These are phyloP conservation scores for Monosporozyma aerobia DNA, from an alignment of 805 yeast species.

Conservation along the genomic window DNA sequence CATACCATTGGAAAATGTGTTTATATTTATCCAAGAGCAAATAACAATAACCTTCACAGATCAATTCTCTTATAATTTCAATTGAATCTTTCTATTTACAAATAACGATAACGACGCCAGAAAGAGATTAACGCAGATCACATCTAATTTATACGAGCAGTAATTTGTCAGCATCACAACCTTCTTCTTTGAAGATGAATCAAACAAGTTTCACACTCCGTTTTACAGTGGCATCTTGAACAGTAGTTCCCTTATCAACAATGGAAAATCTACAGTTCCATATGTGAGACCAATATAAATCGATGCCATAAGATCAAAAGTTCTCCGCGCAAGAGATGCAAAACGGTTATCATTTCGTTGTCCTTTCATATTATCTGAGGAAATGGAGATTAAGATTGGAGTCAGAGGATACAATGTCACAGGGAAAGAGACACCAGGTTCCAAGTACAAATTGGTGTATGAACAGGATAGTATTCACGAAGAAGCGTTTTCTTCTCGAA, in stretches of 20 bases:
- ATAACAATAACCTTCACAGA: constrained; percentile 35
- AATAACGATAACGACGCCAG: constrained; percentile 48
- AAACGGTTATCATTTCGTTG: constrained; percentile 55
- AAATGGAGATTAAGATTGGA: constrained; percentile 42
- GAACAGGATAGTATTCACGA: constrained; percentile 43
- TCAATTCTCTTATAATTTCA: constrained; percentile 41
- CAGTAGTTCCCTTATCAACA: constrained; percentile 11
- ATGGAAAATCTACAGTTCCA: constrained; percentile 31
- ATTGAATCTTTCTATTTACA: constrained; percentile 63
- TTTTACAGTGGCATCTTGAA: constrained; percentile 47
- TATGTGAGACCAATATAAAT: constrained; percentile 36
- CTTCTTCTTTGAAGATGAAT: constrained; percentile 40
- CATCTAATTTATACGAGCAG: constrained; percentile 50
- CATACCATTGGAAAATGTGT: constrained; percentile 33
- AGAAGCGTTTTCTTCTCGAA: constrained; percentile 42
- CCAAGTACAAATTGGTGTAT: constrained; percentile 42
- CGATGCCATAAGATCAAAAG: constrained; percentile 36
- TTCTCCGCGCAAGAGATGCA: constrained; percentile 51
- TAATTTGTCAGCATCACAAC: constrained; percentile 48
- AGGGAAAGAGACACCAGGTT: constrained; percentile 42
- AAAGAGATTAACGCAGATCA: constrained; percentile 43
- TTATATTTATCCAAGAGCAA: constrained; percentile 47
- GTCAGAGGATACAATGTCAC: constrained; percentile 64
- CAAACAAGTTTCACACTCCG: constrained; percentile 34
- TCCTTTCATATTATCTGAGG: constrained; percentile 47